Evolutionary conservation across 179 eudicot genomes (phyloP).

Genomic region (Dionaea muscipula): DNA sequence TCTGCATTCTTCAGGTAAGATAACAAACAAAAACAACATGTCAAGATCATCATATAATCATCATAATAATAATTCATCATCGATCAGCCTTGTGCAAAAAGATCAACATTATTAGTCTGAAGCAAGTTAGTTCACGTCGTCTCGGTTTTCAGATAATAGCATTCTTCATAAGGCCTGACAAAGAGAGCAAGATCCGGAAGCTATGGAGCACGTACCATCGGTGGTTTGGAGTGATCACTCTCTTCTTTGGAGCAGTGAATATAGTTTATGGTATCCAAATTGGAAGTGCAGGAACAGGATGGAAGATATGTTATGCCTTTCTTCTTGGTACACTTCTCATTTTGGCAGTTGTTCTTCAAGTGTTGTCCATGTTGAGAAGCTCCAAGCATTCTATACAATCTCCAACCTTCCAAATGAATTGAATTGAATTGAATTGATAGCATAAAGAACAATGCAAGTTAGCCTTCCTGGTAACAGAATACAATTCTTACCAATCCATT

Average conservation of each 20-base stretch:
- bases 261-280: conserved; percentile 67
- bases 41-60: too few relatives aligned
- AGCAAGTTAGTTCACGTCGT: too few relatives aligned
- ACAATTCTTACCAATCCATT: too few relatives aligned
- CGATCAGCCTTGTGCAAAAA: conserved; percentile 1
- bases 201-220: conserved; percentile 80
- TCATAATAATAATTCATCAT: background rate
- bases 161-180: conserved; percentile 68
- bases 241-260: conserved; percentile 70
- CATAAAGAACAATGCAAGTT: too few relatives aligned
- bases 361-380: conserved; percentile 42
- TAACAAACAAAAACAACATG: too few relatives aligned
- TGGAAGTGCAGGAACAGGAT: conserved; percentile 49
- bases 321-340: conserved; percentile 36
- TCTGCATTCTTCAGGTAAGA: conserved; percentile 71
- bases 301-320: conserved; percentile 86
- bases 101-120: background rate
- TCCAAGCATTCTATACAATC: conserved; percentile 20
- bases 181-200: conserved; percentile 58
- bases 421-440: conserved; percentile 10
- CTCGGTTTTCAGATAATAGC: conserved; percentile 47
- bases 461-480: background rate
- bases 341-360: conserved; percentile 49
- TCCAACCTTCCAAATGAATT: conserved; percentile 50
- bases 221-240: conserved; percentile 61